Evolutionary conservation across 495 filamentous ascomycete genomes (phyloP), one percentile per base, ranked within the genome.

Genomic region (Rostrohypoxylon terebratum): DNA sequence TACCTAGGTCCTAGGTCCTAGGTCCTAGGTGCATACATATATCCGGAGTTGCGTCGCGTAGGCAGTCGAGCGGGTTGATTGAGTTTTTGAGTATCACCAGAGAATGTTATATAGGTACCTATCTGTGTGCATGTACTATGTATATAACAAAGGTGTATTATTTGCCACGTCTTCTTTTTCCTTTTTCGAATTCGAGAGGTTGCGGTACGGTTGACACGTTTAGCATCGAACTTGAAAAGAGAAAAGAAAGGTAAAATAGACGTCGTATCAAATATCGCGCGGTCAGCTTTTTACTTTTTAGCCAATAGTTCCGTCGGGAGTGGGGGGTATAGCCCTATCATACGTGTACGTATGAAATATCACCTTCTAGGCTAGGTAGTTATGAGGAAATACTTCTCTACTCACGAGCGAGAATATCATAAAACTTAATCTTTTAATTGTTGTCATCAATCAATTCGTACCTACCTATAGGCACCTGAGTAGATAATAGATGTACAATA

Each of bases 401-500:
- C 6, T 3, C 28, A 28, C 28, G 6, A 28, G 28, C 28, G 28
- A 28, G 28, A 28, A 28, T 28, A 4, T 28, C 28, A 28, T 28
- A 4, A 28, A 10, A 54, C 50, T 11, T 54, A 25, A 18, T 40
- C 36, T 14, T 45, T 42, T 13, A 13, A 28, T 42, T 38, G 18
- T 25, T 4, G 10, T 25, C 42, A 58, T 63, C 51, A 13, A 62
- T 42, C 51, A n/a, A 58, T 31, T 53, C 51, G 59, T 20, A 23
- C 18, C 25, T 60, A 36, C n/a, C n/a, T n/a, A n/a, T n/a, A n/a
- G n/a, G n/a, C n/a, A n/a, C n/a, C n/a, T n/a, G n/a, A 28, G 23
- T 36, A 21, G 7, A 68, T 60, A 60, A 68, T 60, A 60, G 13
- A 68, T 50, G 54, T 60, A 67, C 53, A 68, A 61, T 48, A n/a